phyloP scores from a whole-genome alignment of 23 red algal species.

The Gracilaria gracilis region DNA sequence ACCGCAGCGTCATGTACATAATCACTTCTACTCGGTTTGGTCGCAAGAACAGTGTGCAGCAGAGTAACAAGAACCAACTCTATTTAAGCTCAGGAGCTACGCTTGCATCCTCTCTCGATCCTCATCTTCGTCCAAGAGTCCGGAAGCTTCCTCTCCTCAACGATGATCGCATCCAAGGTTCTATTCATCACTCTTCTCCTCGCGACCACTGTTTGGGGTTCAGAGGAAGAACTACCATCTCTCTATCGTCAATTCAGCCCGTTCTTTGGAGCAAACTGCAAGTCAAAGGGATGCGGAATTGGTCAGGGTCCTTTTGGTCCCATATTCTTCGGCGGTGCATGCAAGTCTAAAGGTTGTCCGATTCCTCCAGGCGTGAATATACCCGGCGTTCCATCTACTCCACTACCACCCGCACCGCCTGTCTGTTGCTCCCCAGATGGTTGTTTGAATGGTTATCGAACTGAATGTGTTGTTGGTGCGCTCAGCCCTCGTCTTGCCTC shows the following conservation, averaged over 20 bases:
- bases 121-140: no score
- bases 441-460: slow-evolving; percentile 28
- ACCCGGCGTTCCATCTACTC: slow-evolving; percentile 18
- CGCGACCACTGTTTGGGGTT: neutral
- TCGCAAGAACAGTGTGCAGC: no score
- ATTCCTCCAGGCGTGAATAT: slow-evolving; percentile 22
- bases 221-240: neutral
- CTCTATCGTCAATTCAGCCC: slow-evolving; percentile 10
- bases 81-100: slow-evolving; percentile 6
- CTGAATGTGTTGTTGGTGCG: slow-evolving; percentile 17
- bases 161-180: neutral
- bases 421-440: slow-evolving; percentile 46
- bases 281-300: slow-evolving; percentile 36
- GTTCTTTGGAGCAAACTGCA: slow-evolving; percentile 37
- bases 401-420: slow-evolving; percentile 25
- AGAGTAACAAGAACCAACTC: neutral
- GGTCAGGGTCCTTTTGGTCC: slow-evolving; percentile 26
- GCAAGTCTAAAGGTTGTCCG: slow-evolving; percentile 43
- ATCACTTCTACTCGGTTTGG: no score
- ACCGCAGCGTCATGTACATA: no score
- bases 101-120: no score
- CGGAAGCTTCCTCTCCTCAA: neutral
- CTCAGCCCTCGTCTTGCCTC: slow-evolving; percentile 17
- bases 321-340: slow-evolving; percentile 39
- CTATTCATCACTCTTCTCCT: neutral